Evolutionary conservation across 192 early-diverging fungal genomes (phyloP).

Genomic region (Rhizophlyctis rosea): DNA sequence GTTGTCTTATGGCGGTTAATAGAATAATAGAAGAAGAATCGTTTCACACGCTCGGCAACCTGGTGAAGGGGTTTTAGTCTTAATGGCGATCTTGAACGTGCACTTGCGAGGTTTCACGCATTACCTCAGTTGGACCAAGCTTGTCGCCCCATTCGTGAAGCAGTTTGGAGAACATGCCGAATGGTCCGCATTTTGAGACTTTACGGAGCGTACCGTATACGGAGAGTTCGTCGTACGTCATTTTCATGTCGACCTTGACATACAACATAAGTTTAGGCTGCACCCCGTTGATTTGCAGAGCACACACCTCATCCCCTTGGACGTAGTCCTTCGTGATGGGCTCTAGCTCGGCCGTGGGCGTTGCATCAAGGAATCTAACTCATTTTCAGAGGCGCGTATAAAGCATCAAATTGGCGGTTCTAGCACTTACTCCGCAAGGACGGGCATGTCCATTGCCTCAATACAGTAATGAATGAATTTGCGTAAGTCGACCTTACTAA

Average conservation of each 20-base stretch:
- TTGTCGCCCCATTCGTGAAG: constrained; percentile 72
- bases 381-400: neutral
- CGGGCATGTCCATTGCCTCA: constrained; percentile 58
- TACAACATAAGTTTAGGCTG: too few relatives aligned
- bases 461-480: constrained; percentile 71
- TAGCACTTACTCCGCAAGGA: constrained; percentile 55
- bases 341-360: constrained; percentile 94
- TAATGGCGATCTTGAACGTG: constrained; percentile 8
- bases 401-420: too few relatives aligned
- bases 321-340: constrained; percentile 78
- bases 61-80: constrained; percentile 31
- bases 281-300: too few relatives aligned
- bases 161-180: constrained; percentile 89
- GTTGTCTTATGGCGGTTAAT: constrained; percentile 99
- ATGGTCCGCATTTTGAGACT: constrained; percentile 83
- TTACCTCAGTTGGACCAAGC: constrained; percentile 61
- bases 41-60: constrained; percentile 91
- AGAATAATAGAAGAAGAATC: constrained; percentile 93
- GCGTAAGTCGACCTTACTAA: constrained; percentile 84
- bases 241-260: constrained; percentile 86
- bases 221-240: constrained; percentile 93
- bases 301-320: constrained; percentile 83
- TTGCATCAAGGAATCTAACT: constrained; percentile 69
- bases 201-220: constrained; percentile 89
- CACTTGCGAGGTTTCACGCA: too few relatives aligned